Evolutionary conservation across 192 early-diverging fungal species (phyloP).

Genomic region (Glomus cerebriforme): DNA sequence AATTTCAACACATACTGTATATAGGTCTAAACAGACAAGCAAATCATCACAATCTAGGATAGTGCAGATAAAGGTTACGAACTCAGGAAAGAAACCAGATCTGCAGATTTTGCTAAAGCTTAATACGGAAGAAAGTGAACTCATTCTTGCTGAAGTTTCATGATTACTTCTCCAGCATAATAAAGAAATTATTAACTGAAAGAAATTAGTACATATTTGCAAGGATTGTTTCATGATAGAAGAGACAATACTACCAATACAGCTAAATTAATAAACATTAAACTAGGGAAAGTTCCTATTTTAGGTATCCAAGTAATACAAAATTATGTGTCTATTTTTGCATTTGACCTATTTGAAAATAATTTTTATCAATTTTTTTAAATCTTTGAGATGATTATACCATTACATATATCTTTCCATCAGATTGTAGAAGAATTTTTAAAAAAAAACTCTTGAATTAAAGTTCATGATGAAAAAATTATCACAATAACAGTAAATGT

Average conservation of each 20-base stretch:
- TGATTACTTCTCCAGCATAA: background rate
- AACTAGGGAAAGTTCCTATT: background rate
- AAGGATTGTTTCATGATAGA: background rate
- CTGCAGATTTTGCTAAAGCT: background rate
- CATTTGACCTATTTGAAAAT: background rate
- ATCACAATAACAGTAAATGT: background rate
- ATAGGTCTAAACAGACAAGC: too few relatives aligned
- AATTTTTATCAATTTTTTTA: background rate
- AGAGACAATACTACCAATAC: background rate
- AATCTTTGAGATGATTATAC: background rate
- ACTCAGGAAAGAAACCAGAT: constrained; percentile 12
- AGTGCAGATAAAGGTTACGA: background rate
- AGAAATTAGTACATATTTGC: background rate
- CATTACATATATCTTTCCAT: background rate
- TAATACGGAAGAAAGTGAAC: background rate
- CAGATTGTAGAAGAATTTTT: background rate
- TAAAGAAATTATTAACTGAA: background rate
- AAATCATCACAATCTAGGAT: too few relatives aligned
- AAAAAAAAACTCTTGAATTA: background rate
- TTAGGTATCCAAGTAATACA: background rate
- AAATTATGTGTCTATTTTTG: background rate
- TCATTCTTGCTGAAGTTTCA: background rate
- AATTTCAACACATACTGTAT: too few relatives aligned
- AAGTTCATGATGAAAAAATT: background rate
- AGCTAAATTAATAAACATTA: background rate